Evolutionary conservation across 176 grass and related monocot genomes (phyloP).

Genomic region (Tuctoria greenei): DNA sequence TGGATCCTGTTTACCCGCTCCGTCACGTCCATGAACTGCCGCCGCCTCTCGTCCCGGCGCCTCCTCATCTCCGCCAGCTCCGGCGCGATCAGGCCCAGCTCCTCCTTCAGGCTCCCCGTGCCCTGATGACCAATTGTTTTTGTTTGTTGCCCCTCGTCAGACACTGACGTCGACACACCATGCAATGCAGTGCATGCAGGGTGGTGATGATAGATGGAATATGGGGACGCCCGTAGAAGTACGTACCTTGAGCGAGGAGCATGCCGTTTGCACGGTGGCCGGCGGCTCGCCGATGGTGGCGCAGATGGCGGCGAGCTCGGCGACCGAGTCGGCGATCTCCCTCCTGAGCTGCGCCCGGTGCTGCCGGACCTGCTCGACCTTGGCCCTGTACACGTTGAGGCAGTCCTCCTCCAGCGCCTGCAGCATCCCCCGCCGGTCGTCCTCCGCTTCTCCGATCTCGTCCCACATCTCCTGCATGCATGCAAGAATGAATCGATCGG

Average conservation of each 20-base stretch:
- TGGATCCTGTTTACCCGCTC: conserved; percentile 45
- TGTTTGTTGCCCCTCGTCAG: neutral
- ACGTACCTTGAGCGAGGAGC: conserved; percentile 21
- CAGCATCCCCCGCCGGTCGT: conserved; percentile 54
- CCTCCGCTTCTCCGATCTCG: conserved; percentile 67
- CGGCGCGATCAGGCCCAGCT: conserved; percentile 54
- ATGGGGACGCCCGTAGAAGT: no score
- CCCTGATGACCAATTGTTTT: conserved; percentile 25
- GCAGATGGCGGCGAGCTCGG: conserved; percentile 67
- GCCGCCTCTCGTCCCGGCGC: conserved; percentile 50
- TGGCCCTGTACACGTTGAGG: conserved; percentile 59
- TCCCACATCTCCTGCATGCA: conserved; percentile 93
- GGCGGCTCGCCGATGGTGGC: conserved; percentile 59
- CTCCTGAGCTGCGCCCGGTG: conserved; percentile 46
- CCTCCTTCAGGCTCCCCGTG: conserved; percentile 58
- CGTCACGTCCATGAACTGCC: conserved; percentile 52
- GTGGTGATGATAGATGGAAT: no score
- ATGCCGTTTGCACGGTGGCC: conserved; percentile 8
- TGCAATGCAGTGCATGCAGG: no score
- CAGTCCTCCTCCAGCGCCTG: conserved; percentile 70
- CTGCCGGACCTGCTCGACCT: conserved; percentile 62
- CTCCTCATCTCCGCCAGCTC: conserved; percentile 60
- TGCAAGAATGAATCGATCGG: no score
- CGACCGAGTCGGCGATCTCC: conserved; percentile 54
- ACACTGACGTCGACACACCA: neutral